Evolutionary conservation across 2,329 filamentous ascomycete species (phyloP).

Genomic region (Claviceps africana): DNA sequence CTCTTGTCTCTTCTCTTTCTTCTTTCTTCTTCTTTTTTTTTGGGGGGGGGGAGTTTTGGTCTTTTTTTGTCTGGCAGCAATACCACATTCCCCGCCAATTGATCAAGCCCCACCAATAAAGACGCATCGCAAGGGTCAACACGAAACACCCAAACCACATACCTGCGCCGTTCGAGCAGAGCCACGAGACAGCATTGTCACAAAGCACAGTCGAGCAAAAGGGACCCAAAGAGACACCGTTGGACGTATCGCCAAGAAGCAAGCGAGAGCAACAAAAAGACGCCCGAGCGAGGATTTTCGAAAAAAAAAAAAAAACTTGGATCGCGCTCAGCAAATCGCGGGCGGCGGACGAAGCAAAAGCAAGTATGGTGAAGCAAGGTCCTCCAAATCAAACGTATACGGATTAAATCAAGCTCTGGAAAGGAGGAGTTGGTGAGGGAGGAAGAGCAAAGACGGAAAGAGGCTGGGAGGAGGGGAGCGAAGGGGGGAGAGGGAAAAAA

Average conservation of each 20-base stretch:
- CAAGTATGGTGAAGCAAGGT: too few species aligned
- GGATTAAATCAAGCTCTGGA: neutral
- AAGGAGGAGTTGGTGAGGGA: neutral
- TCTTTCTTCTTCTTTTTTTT: neutral
- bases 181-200: conserved; percentile 45
- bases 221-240: too few species aligned
- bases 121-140: neutral
- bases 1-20: neutral
- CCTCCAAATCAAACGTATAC: too few species aligned
- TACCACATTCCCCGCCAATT: neutral
- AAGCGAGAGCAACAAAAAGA: conserved; percentile 4
- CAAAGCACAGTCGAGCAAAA: neutral
- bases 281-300: too few species aligned
- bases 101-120: neutral
- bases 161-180: conserved; percentile 44
- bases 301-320: too few species aligned
- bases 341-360: too few species aligned
- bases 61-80: neutral
- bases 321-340: too few species aligned
- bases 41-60: too few species aligned
- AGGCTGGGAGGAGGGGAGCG: neutral
- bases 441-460: neutral
- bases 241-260: neutral
- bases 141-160: conserved; percentile 16
- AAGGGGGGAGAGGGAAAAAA: neutral